phyloP scores from a whole-genome alignment of 2,329 filamentous ascomycete genomes.

The Peltaster fructicola region DNA sequence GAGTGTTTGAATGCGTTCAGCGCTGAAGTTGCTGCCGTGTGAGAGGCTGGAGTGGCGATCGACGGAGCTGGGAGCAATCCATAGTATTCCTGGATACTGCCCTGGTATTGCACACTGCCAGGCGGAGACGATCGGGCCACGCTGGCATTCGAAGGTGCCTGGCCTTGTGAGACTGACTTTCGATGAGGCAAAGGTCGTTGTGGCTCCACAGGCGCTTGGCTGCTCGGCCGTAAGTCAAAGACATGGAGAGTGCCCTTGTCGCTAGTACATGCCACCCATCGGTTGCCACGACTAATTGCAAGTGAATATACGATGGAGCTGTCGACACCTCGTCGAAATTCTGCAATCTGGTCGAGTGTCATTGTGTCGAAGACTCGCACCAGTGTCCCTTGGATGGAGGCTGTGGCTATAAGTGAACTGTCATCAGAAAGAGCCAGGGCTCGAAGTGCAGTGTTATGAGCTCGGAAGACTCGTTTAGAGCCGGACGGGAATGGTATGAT shows the following conservation, averaged over 20 bases:
- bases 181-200: constrained; percentile 8
- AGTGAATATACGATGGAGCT: constrained; percentile 74
- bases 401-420: constrained; percentile 68
- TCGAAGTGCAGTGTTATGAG: constrained; percentile 62
- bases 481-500: constrained; percentile 60
- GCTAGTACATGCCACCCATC: constrained; percentile 74
- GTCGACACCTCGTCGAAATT: constrained; percentile 78
- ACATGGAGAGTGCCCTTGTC: constrained; percentile 94
- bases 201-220: constrained; percentile 23
- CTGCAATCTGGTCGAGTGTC: constrained; percentile 63
- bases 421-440: constrained; percentile 67
- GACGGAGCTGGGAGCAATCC: constrained; percentile 14
- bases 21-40: constrained; percentile 9
- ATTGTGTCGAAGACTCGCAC: constrained; percentile 69
- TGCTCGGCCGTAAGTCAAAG: constrained; percentile 58
- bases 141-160: constrained; percentile 7
- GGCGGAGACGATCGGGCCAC: constrained; percentile 10
- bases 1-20: constrained; percentile 14
- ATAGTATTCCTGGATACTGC: constrained; percentile 19
- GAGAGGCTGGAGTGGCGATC: constrained; percentile 10
- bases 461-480: constrained; percentile 84
- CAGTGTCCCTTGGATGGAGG: constrained; percentile 82
- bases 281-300: constrained; percentile 67
- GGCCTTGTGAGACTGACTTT: constrained; percentile 9
- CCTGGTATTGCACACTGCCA: constrained; percentile 11